These are phyloP conservation scores for Dipodascopsis uninucleata DNA, from an alignment of 805 yeast genomes.

Conservation along the genomic window DNA sequence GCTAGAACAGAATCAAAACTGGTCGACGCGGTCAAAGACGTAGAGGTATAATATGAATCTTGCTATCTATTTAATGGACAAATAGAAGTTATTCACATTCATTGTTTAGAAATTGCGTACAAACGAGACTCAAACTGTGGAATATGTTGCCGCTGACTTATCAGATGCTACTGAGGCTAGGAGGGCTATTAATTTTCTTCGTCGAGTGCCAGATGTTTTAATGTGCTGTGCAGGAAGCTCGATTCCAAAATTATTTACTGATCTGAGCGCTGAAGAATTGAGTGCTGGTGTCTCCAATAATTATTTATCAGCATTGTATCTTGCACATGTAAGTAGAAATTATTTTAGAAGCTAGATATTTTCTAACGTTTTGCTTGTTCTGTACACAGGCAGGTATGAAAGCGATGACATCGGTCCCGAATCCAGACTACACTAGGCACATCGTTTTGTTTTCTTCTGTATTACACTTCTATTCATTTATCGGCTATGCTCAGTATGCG, in stretches of 20 bases:
- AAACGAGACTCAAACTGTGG: constrained; percentile 36
- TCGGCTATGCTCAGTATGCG: constrained; percentile 87
- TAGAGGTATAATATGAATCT: constrained; percentile 33
- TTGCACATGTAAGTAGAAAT: constrained; percentile 53
- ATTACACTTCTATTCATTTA: constrained; percentile 78
- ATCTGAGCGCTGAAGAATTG: constrained; percentile 57
- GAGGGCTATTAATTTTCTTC: constrained; percentile 42
- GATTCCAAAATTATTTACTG: constrained; percentile 70
- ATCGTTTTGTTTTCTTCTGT: constrained; percentile 70
- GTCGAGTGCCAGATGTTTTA: constrained; percentile 60
- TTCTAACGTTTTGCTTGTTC: background rate
- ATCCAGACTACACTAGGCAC: constrained; percentile 41
- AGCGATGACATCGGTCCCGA: constrained; percentile 31
- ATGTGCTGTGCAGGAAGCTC: constrained; percentile 76
- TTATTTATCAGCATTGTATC: constrained; percentile 67
- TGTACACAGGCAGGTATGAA: constrained; percentile 36
- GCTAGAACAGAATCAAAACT: constrained; percentile 71
- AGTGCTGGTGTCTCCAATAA: constrained; percentile 61
- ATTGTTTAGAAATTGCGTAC: constrained; percentile 27
- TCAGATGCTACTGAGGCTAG: constrained; percentile 52
- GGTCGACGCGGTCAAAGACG: constrained; percentile 45
- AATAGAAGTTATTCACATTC: background rate
- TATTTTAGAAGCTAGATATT: background rate
- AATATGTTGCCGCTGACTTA: constrained; percentile 61
- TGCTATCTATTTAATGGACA: background rate